Base-by-base conservation (phyloP, 1,284 basidiomycete species). In the Boletus mariae region DNA sequence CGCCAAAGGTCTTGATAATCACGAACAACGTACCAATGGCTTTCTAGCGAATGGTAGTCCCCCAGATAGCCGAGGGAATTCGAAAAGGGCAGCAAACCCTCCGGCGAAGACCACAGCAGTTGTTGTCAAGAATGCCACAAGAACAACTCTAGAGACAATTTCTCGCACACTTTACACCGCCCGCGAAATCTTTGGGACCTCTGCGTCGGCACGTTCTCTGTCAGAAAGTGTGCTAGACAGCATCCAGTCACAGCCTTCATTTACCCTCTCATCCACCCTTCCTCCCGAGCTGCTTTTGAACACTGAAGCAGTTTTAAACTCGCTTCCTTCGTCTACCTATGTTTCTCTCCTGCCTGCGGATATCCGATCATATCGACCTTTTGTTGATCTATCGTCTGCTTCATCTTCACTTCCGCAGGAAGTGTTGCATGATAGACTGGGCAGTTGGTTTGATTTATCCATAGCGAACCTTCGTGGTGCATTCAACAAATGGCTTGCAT, bases 291-390 rank as follows among this genome's bases (percentile, higher is more conserved):
- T 90, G 2, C 73, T 73, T 47, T 70, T 90, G 32, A 84, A 80
- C 11, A 89, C 87, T 3, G 80, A 81, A 45, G 68, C 74, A 1
- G 68, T 91, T 23, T 74, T 92, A 25, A 71, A 75, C 15, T 77
- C 77, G 12, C 75, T 92, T 17, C 88, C 88, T 0, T 90, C 89
- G 1, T 85, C 87, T 0, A 79, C 83, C 11, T 84, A 88, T 55
- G 80, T 90, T 59, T 74, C 81, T 23, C 73, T 87, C 41, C 76
- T 92, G 0, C 87, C 88, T 0, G 64, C 74, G 4, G 79, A 75
- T 54, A 77, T 92, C 56, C 76, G 76, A 55, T 76, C 78, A 10
- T 91, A 90, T 64, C 84, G 80, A 59, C 89, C 90, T 20, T 90
- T 87, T 62, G 76, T 91, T 53, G 87, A 90, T 59, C 68, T 82